These are phyloP conservation scores for Jackrogersella multiformis DNA, from an alignment of 495 filamentous ascomycete species.

Conservation along the genomic window DNA sequence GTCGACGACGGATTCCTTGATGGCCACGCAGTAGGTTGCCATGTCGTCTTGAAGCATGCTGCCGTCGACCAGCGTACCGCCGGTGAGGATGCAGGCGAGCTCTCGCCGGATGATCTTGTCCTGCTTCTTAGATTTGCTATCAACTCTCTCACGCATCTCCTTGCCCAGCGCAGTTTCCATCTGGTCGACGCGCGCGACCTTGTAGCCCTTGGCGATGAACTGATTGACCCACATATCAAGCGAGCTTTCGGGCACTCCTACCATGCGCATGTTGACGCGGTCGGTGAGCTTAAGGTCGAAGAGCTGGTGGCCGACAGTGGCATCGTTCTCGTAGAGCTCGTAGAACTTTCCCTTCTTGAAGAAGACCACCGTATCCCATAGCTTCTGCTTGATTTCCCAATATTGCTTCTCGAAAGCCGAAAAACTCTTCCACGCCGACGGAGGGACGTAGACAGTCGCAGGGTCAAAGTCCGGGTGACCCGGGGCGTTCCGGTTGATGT, in stretches of 20 bases:
- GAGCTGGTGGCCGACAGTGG: conserved; percentile 93
- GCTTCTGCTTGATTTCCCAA: conserved; percentile 99
- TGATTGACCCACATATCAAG: conserved; percentile 93
- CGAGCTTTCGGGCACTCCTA: conserved; percentile 90
- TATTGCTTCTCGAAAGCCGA: conserved; percentile 98
- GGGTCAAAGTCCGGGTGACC: conserved; percentile 92
- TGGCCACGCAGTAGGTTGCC: conserved; percentile 94
- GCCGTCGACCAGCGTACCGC: conserved; percentile 91
- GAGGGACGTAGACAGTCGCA: conserved; percentile 88
- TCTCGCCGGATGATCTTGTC: conserved; percentile 95
- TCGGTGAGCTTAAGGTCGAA: conserved; percentile 99
- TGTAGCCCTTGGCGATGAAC: conserved; percentile 92
- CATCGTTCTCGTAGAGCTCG: conserved; percentile 98
- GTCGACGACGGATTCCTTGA: conserved; percentile 86
- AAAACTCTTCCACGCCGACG: conserved; percentile 77
- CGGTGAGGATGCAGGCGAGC: conserved; percentile 87
- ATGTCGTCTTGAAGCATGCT: conserved; percentile 98
- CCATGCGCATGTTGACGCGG: conserved; percentile 99
- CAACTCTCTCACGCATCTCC: conserved; percentile 93
- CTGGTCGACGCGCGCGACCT: conserved; percentile 96
- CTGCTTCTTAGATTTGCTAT: conserved; percentile 65
- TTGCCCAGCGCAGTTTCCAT: conserved; percentile 94
- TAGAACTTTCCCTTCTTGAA: conserved; percentile 99
- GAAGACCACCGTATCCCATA: conserved; percentile 97
- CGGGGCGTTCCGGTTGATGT: conserved; percentile 81